Evolutionary conservation across 352 stramenopile species (phyloP).

Genomic region (Phytophthora palmivora): DNA sequence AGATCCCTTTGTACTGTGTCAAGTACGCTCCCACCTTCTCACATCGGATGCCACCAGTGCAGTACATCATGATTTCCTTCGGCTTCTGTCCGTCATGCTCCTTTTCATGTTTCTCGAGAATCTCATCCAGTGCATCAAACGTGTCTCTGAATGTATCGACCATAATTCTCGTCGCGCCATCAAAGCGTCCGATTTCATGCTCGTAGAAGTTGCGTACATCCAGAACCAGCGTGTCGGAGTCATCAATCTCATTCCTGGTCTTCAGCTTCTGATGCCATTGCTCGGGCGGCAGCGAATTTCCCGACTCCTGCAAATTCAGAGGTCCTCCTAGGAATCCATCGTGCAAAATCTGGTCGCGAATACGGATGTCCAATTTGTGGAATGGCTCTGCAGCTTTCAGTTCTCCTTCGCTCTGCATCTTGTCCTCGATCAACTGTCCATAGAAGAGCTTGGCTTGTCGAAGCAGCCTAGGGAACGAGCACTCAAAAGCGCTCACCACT

Average conservation of each 20-base stretch:
- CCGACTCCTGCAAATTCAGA: slow-evolving; percentile 35
- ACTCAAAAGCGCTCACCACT: slow-evolving; percentile 47
- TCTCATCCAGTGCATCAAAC: slow-evolving; percentile 58
- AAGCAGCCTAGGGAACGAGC: slow-evolving; percentile 37
- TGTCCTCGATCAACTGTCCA: slow-evolving; percentile 37
- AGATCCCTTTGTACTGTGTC: slow-evolving; percentile 61
- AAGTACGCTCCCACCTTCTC: slow-evolving; percentile 77
- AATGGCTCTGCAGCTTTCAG: slow-evolving; percentile 43
- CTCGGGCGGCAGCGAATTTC: slow-evolving; percentile 25
- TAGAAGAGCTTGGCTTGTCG: slow-evolving; percentile 33
- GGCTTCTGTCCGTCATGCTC: slow-evolving; percentile 42
- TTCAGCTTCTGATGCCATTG: slow-evolving; percentile 50
- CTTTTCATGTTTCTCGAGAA: slow-evolving; percentile 41
- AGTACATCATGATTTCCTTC: slow-evolving; percentile 68
- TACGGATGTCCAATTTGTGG: slow-evolving; percentile 89
- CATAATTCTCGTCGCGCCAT: slow-evolving; percentile 61
- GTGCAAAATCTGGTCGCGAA: slow-evolving; percentile 90
- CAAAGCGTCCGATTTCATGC: slow-evolving; percentile 62
- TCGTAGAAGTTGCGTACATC: slow-evolving; percentile 70
- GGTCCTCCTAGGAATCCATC: slow-evolving; percentile 72
- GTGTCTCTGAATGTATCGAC: slow-evolving; percentile 69
- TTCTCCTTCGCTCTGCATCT: not conserved
- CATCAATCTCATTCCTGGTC: slow-evolving; percentile 29
- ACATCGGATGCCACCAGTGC: slow-evolving; percentile 68
- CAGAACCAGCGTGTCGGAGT: slow-evolving; percentile 43